Percentiles rank a stretch among this genome's conserved stretches.
phyloP scores from a whole-genome alignment of 768 basidiomycete species.

The Tricholoma sp. region DNA sequence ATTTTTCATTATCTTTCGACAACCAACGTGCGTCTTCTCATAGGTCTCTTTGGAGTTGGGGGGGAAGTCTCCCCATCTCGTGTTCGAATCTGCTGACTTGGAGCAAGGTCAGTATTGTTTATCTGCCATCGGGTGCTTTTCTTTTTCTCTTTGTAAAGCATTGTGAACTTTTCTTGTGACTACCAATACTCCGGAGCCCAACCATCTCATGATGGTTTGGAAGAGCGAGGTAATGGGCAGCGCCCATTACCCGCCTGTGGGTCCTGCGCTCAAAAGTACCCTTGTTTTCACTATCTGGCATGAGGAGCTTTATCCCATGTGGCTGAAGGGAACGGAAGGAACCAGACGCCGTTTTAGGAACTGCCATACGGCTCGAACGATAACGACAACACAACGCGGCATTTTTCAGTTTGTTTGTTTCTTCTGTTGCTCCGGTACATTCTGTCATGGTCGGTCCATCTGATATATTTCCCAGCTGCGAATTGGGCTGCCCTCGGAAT shows the following conservation, averaged over 20 bases:
- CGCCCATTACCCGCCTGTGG: not conserved
- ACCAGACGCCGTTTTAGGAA: not conserved
- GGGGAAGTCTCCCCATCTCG: conserved; percentile 84
- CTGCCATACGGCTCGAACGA: not conserved
- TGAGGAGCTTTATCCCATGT: not conserved
- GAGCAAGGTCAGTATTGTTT: conserved; percentile 58
- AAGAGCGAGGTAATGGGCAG: not conserved
- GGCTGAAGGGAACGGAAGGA: not conserved
- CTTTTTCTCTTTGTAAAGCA: not conserved
- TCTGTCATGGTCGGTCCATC: not conserved
- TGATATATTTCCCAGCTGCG: conserved; percentile 45
- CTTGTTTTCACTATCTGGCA: not conserved
- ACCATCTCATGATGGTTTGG: not conserved
- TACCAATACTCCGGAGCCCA: not conserved
- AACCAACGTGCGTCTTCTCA: conserved; percentile 9
- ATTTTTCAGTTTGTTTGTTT: not conserved
- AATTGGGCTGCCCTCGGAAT: conserved; percentile 85
- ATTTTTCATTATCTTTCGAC: not conserved
- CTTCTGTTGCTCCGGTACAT: not conserved
- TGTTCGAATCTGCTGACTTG: conserved; percentile 89
- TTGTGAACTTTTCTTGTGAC: not conserved
- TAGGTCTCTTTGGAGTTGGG: conserved; percentile 91
- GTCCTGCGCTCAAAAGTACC: too few relatives aligned
- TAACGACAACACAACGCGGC: not conserved
- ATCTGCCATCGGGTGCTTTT: not conserved